phyloP scores from a whole-genome alignment of 2,329 filamentous ascomycete species.

The Penicillium sp. region DNA sequence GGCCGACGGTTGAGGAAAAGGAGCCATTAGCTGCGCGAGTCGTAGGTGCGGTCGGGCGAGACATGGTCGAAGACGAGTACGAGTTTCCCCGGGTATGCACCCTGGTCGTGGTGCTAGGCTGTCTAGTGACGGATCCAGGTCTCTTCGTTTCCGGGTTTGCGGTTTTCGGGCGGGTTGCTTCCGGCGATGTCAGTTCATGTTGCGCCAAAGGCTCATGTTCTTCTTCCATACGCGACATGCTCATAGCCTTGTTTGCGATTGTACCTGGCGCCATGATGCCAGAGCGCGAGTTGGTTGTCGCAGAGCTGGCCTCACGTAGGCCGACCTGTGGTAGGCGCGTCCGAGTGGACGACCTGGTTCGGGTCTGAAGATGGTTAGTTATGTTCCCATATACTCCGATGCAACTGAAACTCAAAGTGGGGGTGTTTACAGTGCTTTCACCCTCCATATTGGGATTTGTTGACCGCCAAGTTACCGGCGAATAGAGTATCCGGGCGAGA shows the following conservation, averaged over 20 bases:
- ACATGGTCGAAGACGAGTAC: constrained; percentile 31
- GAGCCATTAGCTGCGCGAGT: constrained; percentile 41
- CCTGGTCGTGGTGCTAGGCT: constrained; percentile 36
- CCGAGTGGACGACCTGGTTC: constrained; percentile 22
- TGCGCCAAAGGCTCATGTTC: background rate
- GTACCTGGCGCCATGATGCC: constrained; percentile 39
- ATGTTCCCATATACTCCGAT: background rate
- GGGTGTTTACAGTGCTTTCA: constrained; percentile 25
- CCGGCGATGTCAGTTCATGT: constrained; percentile 29
- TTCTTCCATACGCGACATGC: constrained; percentile 32
- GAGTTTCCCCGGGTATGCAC: constrained; percentile 34
- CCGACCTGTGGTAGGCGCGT: constrained; percentile 28
- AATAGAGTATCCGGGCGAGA: constrained; percentile 19
- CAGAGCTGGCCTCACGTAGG: constrained; percentile 45
- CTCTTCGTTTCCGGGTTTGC: constrained; percentile 40
- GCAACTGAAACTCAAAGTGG: background rate
- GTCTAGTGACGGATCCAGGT: constrained; percentile 20
- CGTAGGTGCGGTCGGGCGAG: constrained; percentile 36
- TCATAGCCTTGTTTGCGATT: constrained; percentile 42
- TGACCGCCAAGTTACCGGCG: constrained; percentile 20
- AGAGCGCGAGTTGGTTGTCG: constrained; percentile 46
- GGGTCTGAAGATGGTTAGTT: constrained; percentile 15
- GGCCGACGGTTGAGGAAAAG: constrained; percentile 52
- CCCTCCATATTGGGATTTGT: constrained; percentile 26
- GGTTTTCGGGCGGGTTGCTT: constrained; percentile 43